Evolutionary conservation across 2,329 filamentous ascomycete species (phyloP).

Genomic region (Claviceps purpurea): DNA sequence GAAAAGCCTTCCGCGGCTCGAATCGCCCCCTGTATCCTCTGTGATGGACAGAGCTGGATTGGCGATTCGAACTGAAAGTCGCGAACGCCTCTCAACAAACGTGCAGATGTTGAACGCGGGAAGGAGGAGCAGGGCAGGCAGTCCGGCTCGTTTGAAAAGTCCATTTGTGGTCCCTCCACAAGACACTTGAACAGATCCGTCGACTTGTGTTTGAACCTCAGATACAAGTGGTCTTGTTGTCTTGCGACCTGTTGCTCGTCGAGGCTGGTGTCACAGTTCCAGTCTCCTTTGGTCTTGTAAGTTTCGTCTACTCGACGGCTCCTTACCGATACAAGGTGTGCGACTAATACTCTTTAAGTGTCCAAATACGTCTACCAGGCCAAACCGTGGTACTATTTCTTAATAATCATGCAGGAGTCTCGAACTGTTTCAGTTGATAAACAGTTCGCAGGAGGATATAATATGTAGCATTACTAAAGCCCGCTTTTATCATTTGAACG

Average conservation of each 20-base stretch:
- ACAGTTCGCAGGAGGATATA: not conserved
- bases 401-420: not conserved
- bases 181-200: constrained; percentile 20
- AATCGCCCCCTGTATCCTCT: constrained; percentile 28
- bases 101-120: constrained; percentile 41
- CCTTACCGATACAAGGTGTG: not conserved
- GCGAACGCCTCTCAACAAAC: constrained; percentile 57
- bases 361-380: not conserved
- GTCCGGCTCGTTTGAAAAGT: constrained; percentile 46
- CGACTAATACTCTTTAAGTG: not conserved
- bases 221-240: not conserved
- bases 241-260: not conserved
- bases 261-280: not conserved
- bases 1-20: constrained; percentile 38
- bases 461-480: too few species aligned
- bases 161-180: constrained; percentile 38
- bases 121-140: constrained; percentile 41
- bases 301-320: not conserved
- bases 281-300: not conserved
- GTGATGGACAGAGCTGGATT: constrained; percentile 57
- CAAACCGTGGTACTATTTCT: not conserved
- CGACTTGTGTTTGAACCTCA: not conserved
- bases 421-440: not conserved
- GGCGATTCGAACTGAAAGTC: constrained; percentile 70
- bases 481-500: not conserved